Evolutionary conservation across 2,329 filamentous ascomycete species (phyloP), one percentile per base, ranked within the genome.

Genomic region (Fusarium sp.): DNA sequence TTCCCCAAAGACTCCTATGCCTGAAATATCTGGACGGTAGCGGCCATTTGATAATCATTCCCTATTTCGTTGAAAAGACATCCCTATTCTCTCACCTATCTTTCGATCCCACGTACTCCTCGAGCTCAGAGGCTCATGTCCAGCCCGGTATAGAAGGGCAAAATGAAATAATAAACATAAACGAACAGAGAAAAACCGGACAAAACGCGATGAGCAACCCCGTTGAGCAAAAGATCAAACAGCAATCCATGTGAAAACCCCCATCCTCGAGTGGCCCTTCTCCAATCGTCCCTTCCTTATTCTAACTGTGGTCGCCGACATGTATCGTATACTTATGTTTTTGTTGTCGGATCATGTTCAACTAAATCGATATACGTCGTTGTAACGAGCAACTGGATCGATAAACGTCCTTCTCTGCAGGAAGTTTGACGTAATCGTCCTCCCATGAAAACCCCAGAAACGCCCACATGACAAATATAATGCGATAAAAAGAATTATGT

Each of bases 101-200:
- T n/a, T 21, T 54, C 56, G 33, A 56, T 54, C 46, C 61, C 50
- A 30, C 53, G 58, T 71, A 74, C 67, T 62, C 57, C 71, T 33
- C 16, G 59, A 69, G 67, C 67, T 49, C 59, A 57, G 37, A 64
- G 60, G 69, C 64, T 64, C 69, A 49, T 64, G 46, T 57, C 54
- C 49, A 28, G 42, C 21, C 38, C 52, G 30, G 32, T 56, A 37
- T 64, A 30, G 35, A 64, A 71, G 49, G 40, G 54, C 56, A 46
- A 49, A 44, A 62, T 57, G 33, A 57, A 23, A 53, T 38, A 33
- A 44, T 42, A 28, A 28, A 38, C 47, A 43, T 38, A 19, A 54
- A 28, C 23, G 38, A 52, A 50, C 44, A 49, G 32, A 30, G 23
- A 60, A 43, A 43, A 52, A 32, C 25, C 50, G 40, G 23, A 42